Evolutionary conservation across 2,329 filamentous ascomycete species (phyloP).

Genomic region (Calonectria pseudoreteaudii): DNA sequence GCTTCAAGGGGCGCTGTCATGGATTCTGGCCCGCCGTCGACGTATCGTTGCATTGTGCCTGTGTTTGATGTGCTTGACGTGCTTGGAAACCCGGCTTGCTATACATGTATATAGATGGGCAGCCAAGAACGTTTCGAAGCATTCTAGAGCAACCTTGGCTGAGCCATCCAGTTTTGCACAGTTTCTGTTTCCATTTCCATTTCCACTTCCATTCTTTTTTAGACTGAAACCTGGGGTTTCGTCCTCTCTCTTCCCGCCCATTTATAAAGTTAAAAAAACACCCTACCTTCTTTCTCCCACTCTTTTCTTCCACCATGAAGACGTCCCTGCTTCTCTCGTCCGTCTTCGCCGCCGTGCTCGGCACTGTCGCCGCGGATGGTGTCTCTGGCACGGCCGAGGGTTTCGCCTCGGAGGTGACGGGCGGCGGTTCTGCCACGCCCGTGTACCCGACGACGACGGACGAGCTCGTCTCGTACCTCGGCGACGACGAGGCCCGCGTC

Average conservation of each 20-base stretch:
- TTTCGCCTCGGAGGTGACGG: conserved; percentile 66
- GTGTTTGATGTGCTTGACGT: not conserved
- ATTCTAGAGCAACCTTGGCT: conserved; percentile 1
- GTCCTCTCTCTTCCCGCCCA: not conserved
- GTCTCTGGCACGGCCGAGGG: conserved; percentile 55
- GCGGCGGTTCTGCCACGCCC: conserved; percentile 66
- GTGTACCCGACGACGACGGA: conserved; percentile 65
- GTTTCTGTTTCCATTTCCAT: not conserved
- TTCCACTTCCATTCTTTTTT: not conserved
- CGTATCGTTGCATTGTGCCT: not conserved
- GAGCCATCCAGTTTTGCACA: not conserved
- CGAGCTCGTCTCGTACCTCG: conserved; percentile 70
- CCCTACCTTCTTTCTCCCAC: not conserved
- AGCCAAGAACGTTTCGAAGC: not conserved
- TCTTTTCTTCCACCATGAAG: conserved; percentile 12
- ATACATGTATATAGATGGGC: conserved; percentile 5
- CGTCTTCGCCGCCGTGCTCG: conserved; percentile 41
- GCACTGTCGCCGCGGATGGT: conserved; percentile 55
- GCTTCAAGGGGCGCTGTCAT: conserved; percentile 4
- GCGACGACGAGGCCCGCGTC: conserved; percentile 63
- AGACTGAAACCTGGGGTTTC: conserved; percentile 11
- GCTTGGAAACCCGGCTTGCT: not conserved
- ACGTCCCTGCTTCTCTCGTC: conserved; percentile 31
- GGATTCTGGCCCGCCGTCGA: not conserved
- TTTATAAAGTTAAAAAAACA: not conserved